These are phyloP conservation scores for Quillaja saponaria DNA, from an alignment of 306 rosid genomes.

Conservation along the genomic window DNA sequence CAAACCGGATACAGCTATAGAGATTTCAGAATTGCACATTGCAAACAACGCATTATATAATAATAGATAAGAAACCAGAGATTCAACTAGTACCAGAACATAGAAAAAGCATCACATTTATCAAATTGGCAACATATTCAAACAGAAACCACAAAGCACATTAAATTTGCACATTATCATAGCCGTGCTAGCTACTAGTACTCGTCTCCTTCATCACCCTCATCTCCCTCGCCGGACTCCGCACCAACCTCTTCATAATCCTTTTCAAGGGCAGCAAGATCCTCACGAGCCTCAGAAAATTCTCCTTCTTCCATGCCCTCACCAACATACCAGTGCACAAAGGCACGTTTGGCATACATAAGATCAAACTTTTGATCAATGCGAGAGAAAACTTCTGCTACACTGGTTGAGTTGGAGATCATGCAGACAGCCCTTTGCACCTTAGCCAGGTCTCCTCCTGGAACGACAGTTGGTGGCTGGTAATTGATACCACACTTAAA, in stretches of 20 bases:
- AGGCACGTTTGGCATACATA: conserved; percentile 94
- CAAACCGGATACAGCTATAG: no score
- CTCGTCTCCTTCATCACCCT: conserved; percentile 67
- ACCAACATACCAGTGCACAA: conserved; percentile 93
- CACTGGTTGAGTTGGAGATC: conserved; percentile 90
- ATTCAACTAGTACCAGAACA: no score
- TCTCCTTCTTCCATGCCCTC: conserved; percentile 99
- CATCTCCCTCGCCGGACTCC: conserved; percentile 77
- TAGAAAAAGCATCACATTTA: no score
- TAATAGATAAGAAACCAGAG: no score
- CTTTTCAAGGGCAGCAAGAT: conserved; percentile 91
- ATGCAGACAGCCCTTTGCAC: conserved; percentile 94
- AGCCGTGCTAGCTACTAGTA: conserved; percentile 24
- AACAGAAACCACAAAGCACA: no score
- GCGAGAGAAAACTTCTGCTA: conserved; percentile 84
- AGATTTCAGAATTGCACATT: no score
- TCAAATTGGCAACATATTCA: no score
- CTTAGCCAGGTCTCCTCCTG: conserved; percentile 86
- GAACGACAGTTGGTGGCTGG: conserved; percentile 87
- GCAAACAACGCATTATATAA: no score
- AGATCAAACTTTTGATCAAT: conserved; percentile 86
- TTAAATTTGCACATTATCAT: no score
- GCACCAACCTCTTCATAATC: conserved; percentile 91
- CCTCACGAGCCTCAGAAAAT: conserved; percentile 94
- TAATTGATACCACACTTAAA: conserved; percentile 90